phyloP scores from a whole-genome alignment of 2,329 filamentous ascomycete genomes.

The Colletotrichum australisinense region DNA sequence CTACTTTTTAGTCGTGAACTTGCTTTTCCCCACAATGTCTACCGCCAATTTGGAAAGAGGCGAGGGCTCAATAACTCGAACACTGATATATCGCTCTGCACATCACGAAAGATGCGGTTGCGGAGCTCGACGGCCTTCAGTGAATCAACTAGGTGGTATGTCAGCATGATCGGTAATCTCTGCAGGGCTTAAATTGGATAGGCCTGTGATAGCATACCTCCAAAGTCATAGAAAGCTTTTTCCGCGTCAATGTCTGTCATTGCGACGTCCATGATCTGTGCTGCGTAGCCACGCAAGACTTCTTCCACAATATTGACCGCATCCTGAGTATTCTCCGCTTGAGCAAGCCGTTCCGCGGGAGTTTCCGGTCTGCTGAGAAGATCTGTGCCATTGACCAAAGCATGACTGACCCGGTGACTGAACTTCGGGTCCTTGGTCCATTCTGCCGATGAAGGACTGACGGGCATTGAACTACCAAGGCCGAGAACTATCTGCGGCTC shows the following conservation, averaged over 20 bases:
- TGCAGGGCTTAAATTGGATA: no score
- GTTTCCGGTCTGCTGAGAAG: background rate
- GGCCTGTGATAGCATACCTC: background rate
- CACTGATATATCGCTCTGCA: constrained; percentile 16
- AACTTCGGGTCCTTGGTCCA: constrained; percentile 25
- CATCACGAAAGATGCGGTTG: constrained; percentile 7
- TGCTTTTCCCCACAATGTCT: constrained; percentile 3
- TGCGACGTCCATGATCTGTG: constrained; percentile 7
- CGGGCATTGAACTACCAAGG: background rate
- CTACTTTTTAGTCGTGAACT: background rate
- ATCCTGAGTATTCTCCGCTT: background rate
- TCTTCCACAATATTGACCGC: background rate
- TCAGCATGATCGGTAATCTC: background rate
- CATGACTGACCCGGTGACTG: constrained; percentile 3
- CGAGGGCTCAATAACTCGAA: constrained; percentile 25
- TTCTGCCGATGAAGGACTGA: background rate
- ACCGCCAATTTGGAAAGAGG: constrained; percentile 1
- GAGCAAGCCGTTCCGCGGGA: background rate
- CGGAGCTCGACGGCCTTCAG: constrained; percentile 25
- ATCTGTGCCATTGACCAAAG: background rate
- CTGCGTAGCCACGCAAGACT: background rate
- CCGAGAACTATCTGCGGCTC: constrained; percentile 13
- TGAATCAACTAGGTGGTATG: background rate
- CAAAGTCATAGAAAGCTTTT: constrained; percentile 29
- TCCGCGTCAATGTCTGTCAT: constrained; percentile 1